phyloP scores from a whole-genome alignment of 2,329 filamentous ascomycete genomes.

The Xylaria digitata region DNA sequence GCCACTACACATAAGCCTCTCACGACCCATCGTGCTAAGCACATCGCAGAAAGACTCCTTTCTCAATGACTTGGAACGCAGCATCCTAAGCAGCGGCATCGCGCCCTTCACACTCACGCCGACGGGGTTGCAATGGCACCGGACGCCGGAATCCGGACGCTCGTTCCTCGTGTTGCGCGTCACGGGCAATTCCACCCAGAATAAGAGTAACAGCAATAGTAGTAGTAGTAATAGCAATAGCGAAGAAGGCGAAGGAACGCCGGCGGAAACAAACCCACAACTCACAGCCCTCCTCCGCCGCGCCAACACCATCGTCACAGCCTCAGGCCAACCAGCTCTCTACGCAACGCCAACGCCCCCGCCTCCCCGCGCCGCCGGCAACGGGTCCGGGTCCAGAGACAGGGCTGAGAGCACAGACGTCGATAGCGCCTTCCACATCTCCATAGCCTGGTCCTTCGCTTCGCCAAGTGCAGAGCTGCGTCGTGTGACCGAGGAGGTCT shows the following conservation, averaged over 20 bases:
- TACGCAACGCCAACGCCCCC: conserved; percentile 60
- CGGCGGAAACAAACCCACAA: conserved; percentile 56
- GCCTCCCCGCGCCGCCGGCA: not conserved
- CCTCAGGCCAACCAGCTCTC: conserved; percentile 75
- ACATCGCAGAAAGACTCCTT: conserved; percentile 80
- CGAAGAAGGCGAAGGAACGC: not conserved
- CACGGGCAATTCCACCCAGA: conserved; percentile 38
- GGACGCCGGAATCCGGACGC: conserved; percentile 69
- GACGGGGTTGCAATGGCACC: conserved; percentile 60
- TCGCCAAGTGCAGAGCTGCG: conserved; percentile 60
- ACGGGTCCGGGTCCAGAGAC: not conserved
- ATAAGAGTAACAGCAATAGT: not conserved
- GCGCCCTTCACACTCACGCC: conserved; percentile 56
- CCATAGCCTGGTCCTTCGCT: conserved; percentile 83
- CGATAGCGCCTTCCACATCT: conserved; percentile 80
- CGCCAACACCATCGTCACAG: conserved; percentile 72
- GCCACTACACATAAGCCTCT: conserved; percentile 92
- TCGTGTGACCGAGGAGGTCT: conserved; percentile 52
- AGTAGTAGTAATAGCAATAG: conserved; percentile 14
- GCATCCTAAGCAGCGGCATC: conserved; percentile 53
- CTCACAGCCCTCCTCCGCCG: conserved; percentile 71
- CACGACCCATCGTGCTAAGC: conserved; percentile 78
- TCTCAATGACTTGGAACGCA: conserved; percentile 61
- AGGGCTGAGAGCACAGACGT: conserved; percentile 35
- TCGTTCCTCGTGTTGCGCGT: conserved; percentile 87